Base-by-base conservation (phyloP, 73 alveolate genomes). In the Durusdinium trenchii region DNA sequence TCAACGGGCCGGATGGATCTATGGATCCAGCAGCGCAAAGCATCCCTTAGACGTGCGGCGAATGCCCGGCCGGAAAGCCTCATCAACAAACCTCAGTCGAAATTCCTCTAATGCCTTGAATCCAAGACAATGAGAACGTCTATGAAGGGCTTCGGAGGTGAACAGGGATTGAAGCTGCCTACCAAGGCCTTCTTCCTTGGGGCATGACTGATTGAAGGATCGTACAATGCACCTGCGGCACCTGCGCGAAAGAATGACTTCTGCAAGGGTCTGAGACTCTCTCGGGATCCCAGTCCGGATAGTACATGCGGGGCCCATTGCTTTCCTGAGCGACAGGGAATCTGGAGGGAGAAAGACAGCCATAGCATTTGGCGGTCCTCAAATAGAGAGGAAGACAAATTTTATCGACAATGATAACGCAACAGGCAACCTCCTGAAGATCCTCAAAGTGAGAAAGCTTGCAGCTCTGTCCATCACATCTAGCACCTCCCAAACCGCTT, bases 221-320 rank as follows among this genome's bases (percentile, higher is more conserved):
- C 64, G 28, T 12, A 54, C 64, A 9, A 54, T 12, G 64, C 20
- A 54, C 9, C 28, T 54, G 28, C 64, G 9, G 20, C 28, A 12
- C 64, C 64, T 54, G 20, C 28, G 20, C 9, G 64, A 12, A 9
- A 12, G 9, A 20, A 54, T 12, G 20, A 54, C 64, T 12, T 54
- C 64, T 54, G 64, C 64, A 9, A 54, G 9, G 64, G 64, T 12
- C 20, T 54, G 64, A 20, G 64, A 54, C n/a, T 54, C 28, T 54
- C 20, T 54, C 28, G 64, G 64, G 9, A 54, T 54, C 50, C 67
- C 26, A 38, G 30, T 78, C 95, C 95, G 67, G 98, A 89, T 47
- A 91, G 75, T 91, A 91, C 98, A 91, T 91, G 47, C 98, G 87
- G 6, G 98, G 98, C 78, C 98, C 84, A 46, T 91, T 91, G 90